Conservation (phyloP, 2,329 filamentous ascomycete species). For the Purpureocillium lavendulum region DNA sequence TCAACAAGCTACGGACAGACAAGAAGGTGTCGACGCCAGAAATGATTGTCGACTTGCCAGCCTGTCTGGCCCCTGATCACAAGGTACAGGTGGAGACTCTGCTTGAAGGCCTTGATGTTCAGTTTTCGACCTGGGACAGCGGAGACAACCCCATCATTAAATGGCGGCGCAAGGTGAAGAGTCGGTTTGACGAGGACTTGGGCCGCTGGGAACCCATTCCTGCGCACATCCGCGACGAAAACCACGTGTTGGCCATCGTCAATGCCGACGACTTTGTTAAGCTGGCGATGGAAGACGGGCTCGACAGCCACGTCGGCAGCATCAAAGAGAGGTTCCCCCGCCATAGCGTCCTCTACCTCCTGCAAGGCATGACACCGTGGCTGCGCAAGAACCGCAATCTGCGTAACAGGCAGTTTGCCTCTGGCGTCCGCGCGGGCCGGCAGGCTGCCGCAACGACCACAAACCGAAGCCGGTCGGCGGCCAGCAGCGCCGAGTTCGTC, state of each 20-base stretch:
- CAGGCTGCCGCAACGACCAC: slow-evolving; percentile 15
- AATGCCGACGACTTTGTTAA: slow-evolving; percentile 58
- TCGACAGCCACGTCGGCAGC: slow-evolving; percentile 50
- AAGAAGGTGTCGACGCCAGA: slow-evolving; percentile 66
- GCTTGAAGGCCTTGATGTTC: slow-evolving; percentile 41
- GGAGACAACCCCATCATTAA: slow-evolving; percentile 46
- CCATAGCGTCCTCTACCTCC: slow-evolving; percentile 56
- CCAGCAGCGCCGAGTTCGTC: slow-evolving; percentile 37
- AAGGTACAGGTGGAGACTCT: slow-evolving; percentile 38
- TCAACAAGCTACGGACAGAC: slow-evolving; percentile 64
- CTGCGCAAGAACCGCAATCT: slow-evolving; percentile 60
- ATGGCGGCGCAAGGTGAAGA: slow-evolving; percentile 62
- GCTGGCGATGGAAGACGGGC: slow-evolving; percentile 39
- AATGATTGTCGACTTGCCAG: slow-evolving; percentile 68
- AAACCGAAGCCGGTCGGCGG: slow-evolving; percentile 31
- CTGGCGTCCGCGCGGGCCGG: slow-evolving; percentile 46
- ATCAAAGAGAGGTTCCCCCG: slow-evolving; percentile 45
- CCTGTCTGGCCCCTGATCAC: slow-evolving; percentile 39
- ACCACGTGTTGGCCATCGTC: slow-evolving; percentile 54
- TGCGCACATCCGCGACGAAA: slow-evolving; percentile 43
- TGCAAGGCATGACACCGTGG: slow-evolving; percentile 61
- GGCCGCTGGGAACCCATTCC: slow-evolving; percentile 58
- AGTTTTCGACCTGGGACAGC: slow-evolving; percentile 35
- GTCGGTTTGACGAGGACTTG: slow-evolving; percentile 50
- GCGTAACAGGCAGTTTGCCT: slow-evolving; percentile 59